Conservation (phyloP, 1,284 basidiomycete genomes). For the Malassezia furfur region DNA sequence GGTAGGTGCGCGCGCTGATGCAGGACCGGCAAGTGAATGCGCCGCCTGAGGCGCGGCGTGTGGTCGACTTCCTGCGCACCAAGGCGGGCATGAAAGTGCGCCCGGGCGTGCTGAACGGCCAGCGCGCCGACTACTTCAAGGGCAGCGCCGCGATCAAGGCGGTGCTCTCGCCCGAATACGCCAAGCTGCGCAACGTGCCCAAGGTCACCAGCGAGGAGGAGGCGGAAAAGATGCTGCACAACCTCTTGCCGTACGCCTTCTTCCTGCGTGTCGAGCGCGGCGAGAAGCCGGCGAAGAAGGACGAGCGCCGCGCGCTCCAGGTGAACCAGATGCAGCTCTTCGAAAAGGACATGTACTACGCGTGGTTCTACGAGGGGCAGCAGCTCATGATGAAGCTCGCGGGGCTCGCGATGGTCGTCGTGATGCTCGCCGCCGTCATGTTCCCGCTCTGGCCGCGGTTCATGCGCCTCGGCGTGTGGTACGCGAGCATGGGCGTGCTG, state of each 20-base stretch:
- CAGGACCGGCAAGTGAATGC: constrained; percentile 43
- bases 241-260: constrained; percentile 60
- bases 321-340: constrained; percentile 70
- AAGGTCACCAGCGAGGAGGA: constrained; percentile 56
- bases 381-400: constrained; percentile 90
- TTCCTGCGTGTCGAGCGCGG: constrained; percentile 46
- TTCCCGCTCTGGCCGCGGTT: constrained; percentile 94
- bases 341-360: constrained; percentile 55
- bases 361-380: constrained; percentile 92
- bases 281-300: constrained; percentile 61
- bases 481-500: constrained; percentile 77
- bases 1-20: constrained; percentile 12
- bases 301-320: constrained; percentile 46
- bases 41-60: constrained; percentile 26
- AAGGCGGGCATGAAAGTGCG: constrained; percentile 74
- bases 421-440: constrained; percentile 96
- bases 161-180: constrained; percentile 77
- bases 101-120: constrained; percentile 82
- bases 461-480: constrained; percentile 92
- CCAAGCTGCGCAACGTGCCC: constrained; percentile 66
- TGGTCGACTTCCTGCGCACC: constrained; percentile 43
- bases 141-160: constrained; percentile 65
- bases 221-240: constrained; percentile 62
- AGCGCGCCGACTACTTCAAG: constrained; percentile 95
- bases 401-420: constrained; percentile 76